phyloP scores from a whole-genome alignment of 192 early-diverging fungal species.

The Coemansia sp. region DNA sequence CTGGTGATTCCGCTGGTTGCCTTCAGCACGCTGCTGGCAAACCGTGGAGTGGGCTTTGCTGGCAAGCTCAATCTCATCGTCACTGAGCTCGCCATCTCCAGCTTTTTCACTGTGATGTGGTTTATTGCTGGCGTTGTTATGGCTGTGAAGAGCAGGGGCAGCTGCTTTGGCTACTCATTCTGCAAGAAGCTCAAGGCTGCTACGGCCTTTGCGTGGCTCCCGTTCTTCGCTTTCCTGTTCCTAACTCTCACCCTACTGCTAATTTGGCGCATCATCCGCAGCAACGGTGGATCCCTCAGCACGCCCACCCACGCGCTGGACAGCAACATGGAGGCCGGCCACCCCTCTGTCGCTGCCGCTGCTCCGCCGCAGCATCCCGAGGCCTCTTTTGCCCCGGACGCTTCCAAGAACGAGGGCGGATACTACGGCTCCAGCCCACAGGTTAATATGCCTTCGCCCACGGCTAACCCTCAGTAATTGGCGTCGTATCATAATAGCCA shows the following conservation, averaged over 20 bases:
- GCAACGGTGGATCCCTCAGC: slow-evolving; percentile 20
- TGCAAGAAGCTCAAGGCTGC: slow-evolving; percentile 39
- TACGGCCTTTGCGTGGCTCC: slow-evolving; percentile 39
- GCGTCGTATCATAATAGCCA: background rate
- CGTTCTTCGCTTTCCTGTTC: slow-evolving; percentile 29
- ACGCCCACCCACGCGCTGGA: slow-evolving; percentile 26
- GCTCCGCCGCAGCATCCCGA: slow-evolving; percentile 20
- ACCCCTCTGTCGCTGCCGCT: slow-evolving; percentile 5
- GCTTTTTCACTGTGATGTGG: slow-evolving; percentile 22
- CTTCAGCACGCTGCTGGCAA: slow-evolving; percentile 23
- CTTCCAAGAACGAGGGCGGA: slow-evolving; percentile 15
- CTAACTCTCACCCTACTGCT: slow-evolving; percentile 12
- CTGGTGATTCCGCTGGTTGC: slow-evolving; percentile 22
- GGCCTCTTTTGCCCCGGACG: slow-evolving; percentile 14
- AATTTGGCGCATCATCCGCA: slow-evolving; percentile 20
- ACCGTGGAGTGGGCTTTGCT: slow-evolving; percentile 13
- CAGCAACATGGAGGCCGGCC: slow-evolving; percentile 10
- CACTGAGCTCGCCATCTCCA: slow-evolving; percentile 16
- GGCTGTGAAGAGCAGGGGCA: slow-evolving; percentile 25
- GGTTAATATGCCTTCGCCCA: slow-evolving; percentile 36
- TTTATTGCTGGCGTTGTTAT: slow-evolving; percentile 40
- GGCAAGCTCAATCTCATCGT: slow-evolving; percentile 22
- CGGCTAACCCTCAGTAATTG: background rate
- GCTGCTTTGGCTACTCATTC: slow-evolving; percentile 14
- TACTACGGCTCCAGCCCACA: slow-evolving; percentile 41